Conservation (phyloP, 306 rosid genomes). For the Vicia villosa region DNA sequence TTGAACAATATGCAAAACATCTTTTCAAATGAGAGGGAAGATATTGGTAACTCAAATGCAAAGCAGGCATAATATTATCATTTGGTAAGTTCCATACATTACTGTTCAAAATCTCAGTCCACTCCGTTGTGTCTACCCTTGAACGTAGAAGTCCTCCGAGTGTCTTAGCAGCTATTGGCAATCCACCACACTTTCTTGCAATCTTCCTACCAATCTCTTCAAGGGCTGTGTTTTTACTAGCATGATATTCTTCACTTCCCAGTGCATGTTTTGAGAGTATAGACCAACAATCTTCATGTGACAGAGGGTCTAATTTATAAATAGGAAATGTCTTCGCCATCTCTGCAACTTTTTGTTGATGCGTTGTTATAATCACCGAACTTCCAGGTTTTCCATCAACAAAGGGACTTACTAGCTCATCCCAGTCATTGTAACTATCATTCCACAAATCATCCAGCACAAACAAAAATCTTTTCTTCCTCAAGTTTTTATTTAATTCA, state of each 20-base stretch:
- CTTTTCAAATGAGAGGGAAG: constrained; percentile 10
- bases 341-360: too few relatives aligned
- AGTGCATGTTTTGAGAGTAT: constrained; percentile 26
- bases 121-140: neutral
- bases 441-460: too few relatives aligned
- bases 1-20: constrained; percentile 11
- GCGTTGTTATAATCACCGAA: too few relatives aligned
- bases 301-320: too few relatives aligned
- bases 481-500: too few relatives aligned
- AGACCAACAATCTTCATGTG: constrained; percentile 18
- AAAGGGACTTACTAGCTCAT: too few relatives aligned
- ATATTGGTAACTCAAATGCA: neutral
- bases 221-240: neutral
- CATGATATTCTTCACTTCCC: neutral
- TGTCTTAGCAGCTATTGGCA: neutral
- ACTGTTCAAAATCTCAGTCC: neutral
- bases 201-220: constrained; percentile 38
- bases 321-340: too few relatives aligned
- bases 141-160: neutral
- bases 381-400: too few relatives aligned
- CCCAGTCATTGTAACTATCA: too few relatives aligned
- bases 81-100: constrained; percentile 23
- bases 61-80: constrained; percentile 8
- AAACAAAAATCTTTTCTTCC: too few relatives aligned
- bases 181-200: neutral